These are phyloP conservation scores for Picochlorum sp. DNA, from an alignment of 139 green algal species.

Conservation along the genomic window DNA sequence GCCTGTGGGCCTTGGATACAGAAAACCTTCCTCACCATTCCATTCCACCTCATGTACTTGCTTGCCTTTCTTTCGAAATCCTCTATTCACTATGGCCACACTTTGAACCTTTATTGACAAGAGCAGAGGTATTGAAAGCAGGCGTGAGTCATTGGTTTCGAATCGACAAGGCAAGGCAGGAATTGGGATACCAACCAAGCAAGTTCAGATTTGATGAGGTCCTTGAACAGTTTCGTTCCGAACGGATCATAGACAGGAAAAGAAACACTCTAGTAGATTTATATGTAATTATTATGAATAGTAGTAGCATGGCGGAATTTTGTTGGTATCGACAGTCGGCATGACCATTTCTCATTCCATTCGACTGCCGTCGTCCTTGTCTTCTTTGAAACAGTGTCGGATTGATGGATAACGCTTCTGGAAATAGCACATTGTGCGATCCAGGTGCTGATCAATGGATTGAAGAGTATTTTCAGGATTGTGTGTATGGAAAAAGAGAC, in stretches of 20 bases:
- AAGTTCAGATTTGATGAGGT: constrained; percentile 7
- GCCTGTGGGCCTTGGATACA: constrained; percentile 20
- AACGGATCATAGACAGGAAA: too few species aligned
- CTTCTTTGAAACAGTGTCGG: background rate
- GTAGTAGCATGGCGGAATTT: too few species aligned
- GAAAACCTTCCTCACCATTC: constrained; percentile 7
- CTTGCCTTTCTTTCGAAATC: background rate
- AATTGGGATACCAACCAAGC: constrained; percentile 12
- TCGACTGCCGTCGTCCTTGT: too few species aligned
- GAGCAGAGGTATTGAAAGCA: constrained; percentile 17
- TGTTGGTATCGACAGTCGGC: too few species aligned
- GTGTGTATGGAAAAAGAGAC: constrained; percentile 36
- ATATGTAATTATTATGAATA: too few species aligned
- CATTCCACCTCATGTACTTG: background rate
- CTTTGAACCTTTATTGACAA: constrained; percentile 7
- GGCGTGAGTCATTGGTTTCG: constrained; percentile 15
- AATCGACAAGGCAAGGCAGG: constrained; percentile 5
- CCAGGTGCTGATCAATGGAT: constrained; percentile 21
- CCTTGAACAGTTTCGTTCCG: constrained; percentile 11
- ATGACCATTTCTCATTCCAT: too few species aligned
- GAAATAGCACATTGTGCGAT: constrained; percentile 2
- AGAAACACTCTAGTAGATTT: too few species aligned
- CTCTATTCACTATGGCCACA: background rate
- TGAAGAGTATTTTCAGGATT: constrained; percentile 19
- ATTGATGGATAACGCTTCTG: background rate